A percentile compares a stretch with the other conserved stretches of the same genome.
Conservation (phyloP, 176 grass and related monocot species). For the Aegilops sharonensis region DNA sequence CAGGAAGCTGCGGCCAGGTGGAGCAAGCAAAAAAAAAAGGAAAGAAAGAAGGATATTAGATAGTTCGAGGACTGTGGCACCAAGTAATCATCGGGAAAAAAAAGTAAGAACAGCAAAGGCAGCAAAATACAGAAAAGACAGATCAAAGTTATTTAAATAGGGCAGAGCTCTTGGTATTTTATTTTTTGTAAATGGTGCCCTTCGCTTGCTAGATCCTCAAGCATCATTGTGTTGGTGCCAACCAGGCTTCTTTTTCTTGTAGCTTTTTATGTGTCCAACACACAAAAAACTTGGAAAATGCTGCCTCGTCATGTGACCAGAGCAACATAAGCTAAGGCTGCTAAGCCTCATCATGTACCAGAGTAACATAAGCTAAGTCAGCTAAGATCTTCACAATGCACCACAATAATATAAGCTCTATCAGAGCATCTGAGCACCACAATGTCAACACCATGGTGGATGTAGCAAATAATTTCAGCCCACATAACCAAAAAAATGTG, state of each 20-base stretch:
- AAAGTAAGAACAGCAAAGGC: background rate
- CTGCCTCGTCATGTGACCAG: background rate
- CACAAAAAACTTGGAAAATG: background rate
- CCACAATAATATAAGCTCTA: background rate
- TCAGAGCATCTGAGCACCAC: background rate
- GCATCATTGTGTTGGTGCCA: background rate
- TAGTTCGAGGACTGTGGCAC: background rate
- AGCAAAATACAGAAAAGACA: background rate
- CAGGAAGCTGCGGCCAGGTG: slow-evolving; percentile 56
- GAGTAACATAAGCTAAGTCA: background rate
- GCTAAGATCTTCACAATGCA: background rate
- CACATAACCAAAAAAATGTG: background rate
- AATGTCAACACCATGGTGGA: background rate
- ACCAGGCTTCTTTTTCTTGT: background rate
- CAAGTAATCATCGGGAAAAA: background rate
- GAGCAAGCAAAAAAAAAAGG: background rate
- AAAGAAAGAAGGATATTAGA: slow-evolving; percentile 6
- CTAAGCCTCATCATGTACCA: background rate
- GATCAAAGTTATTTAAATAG: background rate
- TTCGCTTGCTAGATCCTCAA: background rate
- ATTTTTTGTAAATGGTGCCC: background rate
- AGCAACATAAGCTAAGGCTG: background rate
- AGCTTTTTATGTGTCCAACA: background rate
- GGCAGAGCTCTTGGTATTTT: background rate
- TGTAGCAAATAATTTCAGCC: background rate